Conservation (phyloP, 805 yeast genomes). For the Yarrowia alimentaria region DNA sequence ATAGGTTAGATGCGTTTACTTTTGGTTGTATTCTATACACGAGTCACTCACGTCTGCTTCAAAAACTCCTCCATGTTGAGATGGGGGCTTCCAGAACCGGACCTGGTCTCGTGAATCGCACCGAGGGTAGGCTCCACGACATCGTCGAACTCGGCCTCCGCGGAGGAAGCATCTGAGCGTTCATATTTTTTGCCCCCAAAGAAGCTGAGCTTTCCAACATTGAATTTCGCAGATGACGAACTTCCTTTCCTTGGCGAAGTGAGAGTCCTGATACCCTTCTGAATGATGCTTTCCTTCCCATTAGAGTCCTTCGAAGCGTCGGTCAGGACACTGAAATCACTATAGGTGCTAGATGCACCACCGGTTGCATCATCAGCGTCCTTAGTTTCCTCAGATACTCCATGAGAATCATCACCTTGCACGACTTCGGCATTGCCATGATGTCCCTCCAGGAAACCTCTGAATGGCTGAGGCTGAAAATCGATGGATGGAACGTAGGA, state of each 20-base stretch:
- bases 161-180: conserved; percentile 5
- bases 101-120: conserved; percentile 5
- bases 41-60: conserved; percentile 15
- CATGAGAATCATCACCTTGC: too few relatives aligned
- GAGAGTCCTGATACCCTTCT: conserved; percentile 16
- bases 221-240: conserved; percentile 13
- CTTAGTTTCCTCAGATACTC: too few relatives aligned
- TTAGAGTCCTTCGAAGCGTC: conserved; percentile 21
- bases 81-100: conserved; percentile 15
- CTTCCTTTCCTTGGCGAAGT: conserved; percentile 9
- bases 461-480: background rate
- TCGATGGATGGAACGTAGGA: too few relatives aligned
- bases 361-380: background rate
- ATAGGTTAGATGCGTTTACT: too few relatives aligned
- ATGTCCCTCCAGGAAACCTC: too few relatives aligned
- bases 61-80: conserved; percentile 25
- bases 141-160: conserved; percentile 1
- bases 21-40: too few relatives aligned
- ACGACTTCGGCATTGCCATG: too few relatives aligned
- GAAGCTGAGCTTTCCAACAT: conserved; percentile 17
- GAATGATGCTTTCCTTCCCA: conserved; percentile 17
- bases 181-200: conserved; percentile 13
- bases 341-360: conserved; percentile 8
- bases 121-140: background rate
- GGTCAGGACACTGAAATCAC: conserved; percentile 4